phyloP scores from a whole-genome alignment of 2,329 filamentous ascomycete species.

The Hypoxylon sp. region DNA sequence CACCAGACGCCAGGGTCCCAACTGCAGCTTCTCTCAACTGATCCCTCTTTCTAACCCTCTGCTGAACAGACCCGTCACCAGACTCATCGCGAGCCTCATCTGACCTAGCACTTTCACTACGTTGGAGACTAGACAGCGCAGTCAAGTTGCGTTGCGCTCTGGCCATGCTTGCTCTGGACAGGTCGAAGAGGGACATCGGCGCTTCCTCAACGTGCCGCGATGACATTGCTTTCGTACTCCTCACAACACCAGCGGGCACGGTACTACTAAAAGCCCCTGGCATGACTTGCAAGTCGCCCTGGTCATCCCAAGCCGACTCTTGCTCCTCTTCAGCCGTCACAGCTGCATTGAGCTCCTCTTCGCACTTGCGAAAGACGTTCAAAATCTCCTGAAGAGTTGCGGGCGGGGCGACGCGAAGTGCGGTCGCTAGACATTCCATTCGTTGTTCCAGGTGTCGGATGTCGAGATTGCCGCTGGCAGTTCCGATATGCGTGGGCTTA shows the following conservation, averaged over 20 bases:
- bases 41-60: constrained; percentile 76
- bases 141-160: constrained; percentile 72
- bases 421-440: constrained; percentile 83
- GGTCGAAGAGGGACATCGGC: constrained; percentile 75
- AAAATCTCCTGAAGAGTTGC: constrained; percentile 81
- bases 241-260: constrained; percentile 52
- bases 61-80: constrained; percentile 49
- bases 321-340: constrained; percentile 76
- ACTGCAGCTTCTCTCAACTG: constrained; percentile 76
- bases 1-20: constrained; percentile 75
- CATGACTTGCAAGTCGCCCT: constrained; percentile 71
- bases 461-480: constrained; percentile 70
- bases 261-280: constrained; percentile 67
- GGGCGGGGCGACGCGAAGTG: constrained; percentile 80
- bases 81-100: constrained; percentile 49
- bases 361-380: constrained; percentile 80
- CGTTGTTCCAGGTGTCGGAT: constrained; percentile 84
- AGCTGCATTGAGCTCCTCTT: constrained; percentile 80
- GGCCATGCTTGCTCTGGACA: constrained; percentile 72
- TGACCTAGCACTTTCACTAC: constrained; percentile 58
- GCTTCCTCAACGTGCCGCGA: constrained; percentile 62
- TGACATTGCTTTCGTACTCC: constrained; percentile 53
- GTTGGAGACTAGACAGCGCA: constrained; percentile 67
- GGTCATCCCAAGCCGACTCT: constrained; percentile 79
- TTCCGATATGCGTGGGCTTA: constrained; percentile 72